phyloP scores from a whole-genome alignment of 2,329 filamentous ascomycete genomes.

The Paecilomyces formosus region DNA sequence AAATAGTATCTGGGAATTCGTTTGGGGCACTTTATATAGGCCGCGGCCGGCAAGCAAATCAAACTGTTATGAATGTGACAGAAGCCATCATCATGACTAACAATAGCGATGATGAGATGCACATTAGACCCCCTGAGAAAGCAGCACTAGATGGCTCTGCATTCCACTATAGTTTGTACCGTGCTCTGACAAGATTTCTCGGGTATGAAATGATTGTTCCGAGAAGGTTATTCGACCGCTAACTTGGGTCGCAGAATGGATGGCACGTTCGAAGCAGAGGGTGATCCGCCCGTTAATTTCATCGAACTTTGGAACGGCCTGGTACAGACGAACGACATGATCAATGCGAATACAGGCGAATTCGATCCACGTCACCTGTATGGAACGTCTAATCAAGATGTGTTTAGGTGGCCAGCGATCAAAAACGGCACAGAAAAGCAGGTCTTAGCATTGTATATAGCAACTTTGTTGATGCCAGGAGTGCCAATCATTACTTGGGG shows the following conservation, averaged over 20 bases:
- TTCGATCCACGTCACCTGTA: conserved; percentile 55
- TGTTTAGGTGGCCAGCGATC: conserved; percentile 52
- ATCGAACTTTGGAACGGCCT: conserved; percentile 47
- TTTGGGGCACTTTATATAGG: conserved; percentile 51
- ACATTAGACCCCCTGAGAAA: conserved; percentile 41
- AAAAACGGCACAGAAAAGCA: conserved; percentile 46
- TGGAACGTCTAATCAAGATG: conserved; percentile 55
- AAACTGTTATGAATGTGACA: conserved; percentile 35
- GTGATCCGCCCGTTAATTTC: conserved; percentile 45
- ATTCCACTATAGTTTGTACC: conserved; percentile 53
- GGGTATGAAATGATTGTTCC: conserved; percentile 20
- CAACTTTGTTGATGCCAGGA: conserved; percentile 48
- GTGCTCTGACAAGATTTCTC: conserved; percentile 48
- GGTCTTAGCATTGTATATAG: conserved; percentile 47
- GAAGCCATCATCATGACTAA: conserved; percentile 39
- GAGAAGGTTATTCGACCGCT: neutral
- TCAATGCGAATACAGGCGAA: conserved; percentile 47
- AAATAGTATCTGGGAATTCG: conserved; percentile 52
- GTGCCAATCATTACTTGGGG: conserved; percentile 52
- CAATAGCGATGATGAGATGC: conserved; percentile 27
- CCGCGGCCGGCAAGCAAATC: conserved; percentile 46
- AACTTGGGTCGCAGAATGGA: conserved; percentile 28
- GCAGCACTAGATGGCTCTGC: conserved; percentile 48
- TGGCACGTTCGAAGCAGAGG: conserved; percentile 41
- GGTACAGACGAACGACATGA: conserved; percentile 47